Conservation (phyloP, 495 filamentous ascomycete species). For the Cercophora scortea region DNA sequence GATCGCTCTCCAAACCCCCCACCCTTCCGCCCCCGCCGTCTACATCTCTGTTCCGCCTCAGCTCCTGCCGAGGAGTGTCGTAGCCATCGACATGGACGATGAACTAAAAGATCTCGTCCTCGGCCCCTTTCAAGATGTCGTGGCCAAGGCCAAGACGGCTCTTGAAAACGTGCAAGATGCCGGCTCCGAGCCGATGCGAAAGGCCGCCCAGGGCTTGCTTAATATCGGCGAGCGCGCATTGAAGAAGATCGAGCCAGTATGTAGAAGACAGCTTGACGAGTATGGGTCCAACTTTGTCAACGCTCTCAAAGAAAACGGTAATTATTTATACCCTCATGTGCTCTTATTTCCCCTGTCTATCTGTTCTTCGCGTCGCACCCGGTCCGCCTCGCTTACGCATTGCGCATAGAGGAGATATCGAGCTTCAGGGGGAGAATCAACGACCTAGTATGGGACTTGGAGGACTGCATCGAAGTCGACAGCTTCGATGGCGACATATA, state of each 20-base stretch:
- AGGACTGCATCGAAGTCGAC: slow-evolving; percentile 32
- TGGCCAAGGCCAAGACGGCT: slow-evolving; percentile 29
- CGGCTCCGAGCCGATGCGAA: slow-evolving; percentile 28
- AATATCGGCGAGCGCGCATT: slow-evolving; percentile 33
- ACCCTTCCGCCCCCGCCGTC: neutral
- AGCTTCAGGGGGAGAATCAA: slow-evolving; percentile 28
- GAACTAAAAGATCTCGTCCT: slow-evolving; percentile 31
- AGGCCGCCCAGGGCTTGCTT: slow-evolving; percentile 29
- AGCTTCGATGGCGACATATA: slow-evolving; percentile 32
- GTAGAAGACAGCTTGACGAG: slow-evolving; percentile 30
- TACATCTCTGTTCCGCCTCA: neutral
- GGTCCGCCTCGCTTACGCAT: too few species aligned
- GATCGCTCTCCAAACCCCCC: too few species aligned
- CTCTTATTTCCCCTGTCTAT: neutral
- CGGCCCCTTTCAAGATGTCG: slow-evolving; percentile 32
- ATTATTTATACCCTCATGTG: slow-evolving; percentile 2
- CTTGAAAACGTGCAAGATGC: slow-evolving; percentile 28
- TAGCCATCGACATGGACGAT: slow-evolving; percentile 14
- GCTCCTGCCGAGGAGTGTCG: too few species aligned
- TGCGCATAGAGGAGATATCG: slow-evolving; percentile 30
- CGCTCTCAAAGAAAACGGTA: slow-evolving; percentile 37
- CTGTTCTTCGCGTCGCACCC: neutral
- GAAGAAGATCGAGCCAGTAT: slow-evolving; percentile 36
- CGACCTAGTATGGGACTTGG: slow-evolving; percentile 34
- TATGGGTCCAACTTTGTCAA: slow-evolving; percentile 31